Percentiles rank a stretch among this genome's conserved stretches.
phyloP scores from a whole-genome alignment of 2,329 filamentous ascomycete species.

The Aspergillus sp. region DNA sequence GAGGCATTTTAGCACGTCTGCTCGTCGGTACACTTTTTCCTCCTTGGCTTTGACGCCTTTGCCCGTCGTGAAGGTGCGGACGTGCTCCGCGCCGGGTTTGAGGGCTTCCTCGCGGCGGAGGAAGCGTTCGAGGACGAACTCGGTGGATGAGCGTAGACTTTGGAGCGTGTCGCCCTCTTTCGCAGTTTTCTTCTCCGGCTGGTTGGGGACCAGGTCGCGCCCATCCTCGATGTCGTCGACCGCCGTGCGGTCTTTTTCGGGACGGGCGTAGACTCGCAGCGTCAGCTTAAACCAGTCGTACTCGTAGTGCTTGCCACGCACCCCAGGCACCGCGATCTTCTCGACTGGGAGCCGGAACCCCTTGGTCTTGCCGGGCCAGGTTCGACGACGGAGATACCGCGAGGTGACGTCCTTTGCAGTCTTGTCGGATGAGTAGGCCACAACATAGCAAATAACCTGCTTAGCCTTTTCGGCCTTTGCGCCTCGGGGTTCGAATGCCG shows the following conservation, averaged over 20 bases:
- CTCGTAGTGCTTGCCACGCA: constrained; percentile 71
- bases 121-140: constrained; percentile 82
- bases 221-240: constrained; percentile 77
- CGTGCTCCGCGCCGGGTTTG: constrained; percentile 62
- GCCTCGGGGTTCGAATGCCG: constrained; percentile 78
- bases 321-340: constrained; percentile 76
- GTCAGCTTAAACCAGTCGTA: constrained; percentile 86
- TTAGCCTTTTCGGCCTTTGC: constrained; percentile 79
- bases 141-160: constrained; percentile 80
- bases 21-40: constrained; percentile 76
- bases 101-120: constrained; percentile 90
- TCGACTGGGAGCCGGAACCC: constrained; percentile 74
- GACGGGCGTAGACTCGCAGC: constrained; percentile 68
- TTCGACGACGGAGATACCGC: constrained; percentile 77
- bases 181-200: constrained; percentile 68
- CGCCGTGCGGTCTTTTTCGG: constrained; percentile 56
- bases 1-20: constrained; percentile 80
- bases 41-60: constrained; percentile 72
- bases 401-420: constrained; percentile 94
- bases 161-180: constrained; percentile 80
- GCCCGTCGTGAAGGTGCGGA: constrained; percentile 70
- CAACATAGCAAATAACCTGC: constrained; percentile 85
- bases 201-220: constrained; percentile 70
- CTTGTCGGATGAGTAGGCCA: constrained; percentile 78
- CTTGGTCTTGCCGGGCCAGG: constrained; percentile 86